These are phyloP conservation scores for Ogataea pilisensis DNA, from an alignment of 805 yeast genomes.

Conservation along the genomic window DNA sequence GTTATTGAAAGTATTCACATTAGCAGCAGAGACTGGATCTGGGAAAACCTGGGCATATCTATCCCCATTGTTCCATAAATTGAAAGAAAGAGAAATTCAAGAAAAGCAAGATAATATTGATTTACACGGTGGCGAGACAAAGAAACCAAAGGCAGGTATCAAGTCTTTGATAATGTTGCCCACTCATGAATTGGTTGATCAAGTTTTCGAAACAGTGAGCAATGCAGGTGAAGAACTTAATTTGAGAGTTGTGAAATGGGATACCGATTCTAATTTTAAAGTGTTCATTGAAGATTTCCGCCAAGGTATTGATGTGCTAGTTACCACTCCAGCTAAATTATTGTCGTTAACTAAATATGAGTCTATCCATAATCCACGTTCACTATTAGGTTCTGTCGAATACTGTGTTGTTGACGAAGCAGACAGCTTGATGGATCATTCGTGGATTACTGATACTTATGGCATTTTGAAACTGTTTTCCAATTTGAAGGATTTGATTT, in stretches of 20 bases:
- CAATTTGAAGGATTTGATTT: slow-evolving; percentile 57
- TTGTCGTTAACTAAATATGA: slow-evolving; percentile 29
- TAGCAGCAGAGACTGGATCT: slow-evolving; percentile 97
- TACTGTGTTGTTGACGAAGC: slow-evolving; percentile 88
- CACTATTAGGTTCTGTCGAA: slow-evolving; percentile 41
- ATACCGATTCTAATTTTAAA: slow-evolving; percentile 50
- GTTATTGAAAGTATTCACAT: slow-evolving; percentile 56
- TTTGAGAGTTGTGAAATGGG: slow-evolving; percentile 55
- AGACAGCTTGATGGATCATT: slow-evolving; percentile 81
- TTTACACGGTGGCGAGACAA: slow-evolving; percentile 12
- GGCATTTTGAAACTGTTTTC: slow-evolving; percentile 44
- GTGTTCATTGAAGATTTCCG: slow-evolving; percentile 46
- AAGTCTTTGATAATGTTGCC: slow-evolving; percentile 80
- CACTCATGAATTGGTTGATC: slow-evolving; percentile 83
- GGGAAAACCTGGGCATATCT: slow-evolving; percentile 95
- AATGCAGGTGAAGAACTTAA: slow-evolving; percentile 34
- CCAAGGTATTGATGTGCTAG: slow-evolving; percentile 66
- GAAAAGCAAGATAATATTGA: slow-evolving; percentile 33
- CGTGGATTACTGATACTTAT: slow-evolving; percentile 67
- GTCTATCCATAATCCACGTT: slow-evolving; percentile 30
- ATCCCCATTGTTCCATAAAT: slow-evolving; percentile 65
- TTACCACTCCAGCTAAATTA: slow-evolving; percentile 83
- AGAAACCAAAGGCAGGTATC: slow-evolving; percentile 40
- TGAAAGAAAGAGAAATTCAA: slow-evolving; percentile 53
- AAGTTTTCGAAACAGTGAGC: slow-evolving; percentile 51